phyloP scores from a whole-genome alignment of 805 yeast species.

The Priceomyces haplophilus region DNA sequence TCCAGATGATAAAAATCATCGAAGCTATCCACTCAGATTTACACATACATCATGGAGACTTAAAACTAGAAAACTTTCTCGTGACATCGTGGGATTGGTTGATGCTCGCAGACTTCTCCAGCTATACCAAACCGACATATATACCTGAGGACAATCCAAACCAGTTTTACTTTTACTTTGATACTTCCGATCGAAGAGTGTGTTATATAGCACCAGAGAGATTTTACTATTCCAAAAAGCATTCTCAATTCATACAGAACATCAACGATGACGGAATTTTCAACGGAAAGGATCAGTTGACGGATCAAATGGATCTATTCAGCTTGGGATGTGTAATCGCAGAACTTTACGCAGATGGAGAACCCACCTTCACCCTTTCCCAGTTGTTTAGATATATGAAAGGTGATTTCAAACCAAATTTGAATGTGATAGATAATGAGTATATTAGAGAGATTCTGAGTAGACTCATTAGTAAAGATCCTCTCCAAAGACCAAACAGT shows the following conservation, averaged over 20 bases:
- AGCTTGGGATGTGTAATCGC: slow-evolving; percentile 86
- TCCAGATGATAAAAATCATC: slow-evolving; percentile 68
- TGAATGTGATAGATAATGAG: slow-evolving; percentile 52
- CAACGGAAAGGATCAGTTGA: slow-evolving; percentile 31
- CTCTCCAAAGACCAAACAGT: slow-evolving; percentile 57
- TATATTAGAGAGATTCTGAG: slow-evolving; percentile 53
- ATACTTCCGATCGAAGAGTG: slow-evolving; percentile 78
- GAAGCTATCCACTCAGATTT: slow-evolving; percentile 56
- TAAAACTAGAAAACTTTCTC: slow-evolving; percentile 84
- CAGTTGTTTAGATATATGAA: slow-evolving; percentile 80
- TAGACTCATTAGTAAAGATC: slow-evolving; percentile 64
- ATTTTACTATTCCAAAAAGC: slow-evolving; percentile 44
- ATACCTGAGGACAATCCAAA: slow-evolving; percentile 93
- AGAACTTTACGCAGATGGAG: slow-evolving; percentile 82
- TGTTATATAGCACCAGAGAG: slow-evolving; percentile 96
- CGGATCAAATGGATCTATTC: slow-evolving; percentile 76
- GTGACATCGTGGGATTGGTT: slow-evolving; percentile 90
- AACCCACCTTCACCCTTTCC: slow-evolving; percentile 80
- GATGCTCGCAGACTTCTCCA: slow-evolving; percentile 76
- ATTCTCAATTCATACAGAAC: slow-evolving; percentile 15
- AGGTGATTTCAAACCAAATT: slow-evolving; percentile 62
- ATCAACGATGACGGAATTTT: slow-evolving; percentile 22
- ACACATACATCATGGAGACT: slow-evolving; percentile 79
- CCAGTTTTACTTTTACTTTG: slow-evolving; percentile 87
- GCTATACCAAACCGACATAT: slow-evolving; percentile 70